These are phyloP conservation scores for Fusarium paranaense DNA, from an alignment of 2,329 filamentous ascomycete genomes.

Conservation along the genomic window DNA sequence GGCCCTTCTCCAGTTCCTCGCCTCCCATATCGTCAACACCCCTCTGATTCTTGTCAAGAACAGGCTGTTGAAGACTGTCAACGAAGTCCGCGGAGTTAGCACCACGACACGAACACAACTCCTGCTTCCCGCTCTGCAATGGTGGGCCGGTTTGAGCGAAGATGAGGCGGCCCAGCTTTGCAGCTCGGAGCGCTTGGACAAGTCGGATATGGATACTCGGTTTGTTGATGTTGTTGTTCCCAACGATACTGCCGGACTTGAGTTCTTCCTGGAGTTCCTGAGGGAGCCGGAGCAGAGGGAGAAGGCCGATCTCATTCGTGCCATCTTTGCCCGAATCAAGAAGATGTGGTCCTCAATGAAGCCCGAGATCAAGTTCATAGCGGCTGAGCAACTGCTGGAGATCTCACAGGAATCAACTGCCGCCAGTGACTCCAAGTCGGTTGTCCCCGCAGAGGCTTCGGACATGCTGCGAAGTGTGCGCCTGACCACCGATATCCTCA, in stretches of 20 bases:
- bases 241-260: slow-evolving; percentile 64
- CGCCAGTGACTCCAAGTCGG: slow-evolving; percentile 47
- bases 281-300: slow-evolving; percentile 54
- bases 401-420: slow-evolving; percentile 62
- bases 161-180: slow-evolving; percentile 61
- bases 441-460: slow-evolving; percentile 70
- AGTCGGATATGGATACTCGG: slow-evolving; percentile 54
- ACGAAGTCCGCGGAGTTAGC: slow-evolving; percentile 78
- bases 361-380: slow-evolving; percentile 67
- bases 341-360: slow-evolving; percentile 81
- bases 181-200: slow-evolving; percentile 56
- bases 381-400: slow-evolving; percentile 73
- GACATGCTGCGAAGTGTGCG: slow-evolving; percentile 79
- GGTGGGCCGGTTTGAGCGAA: slow-evolving; percentile 71
- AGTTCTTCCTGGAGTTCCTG: slow-evolving; percentile 62
- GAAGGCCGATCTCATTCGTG: slow-evolving; percentile 66
- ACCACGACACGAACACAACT: slow-evolving; percentile 76
- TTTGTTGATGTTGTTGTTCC: slow-evolving; percentile 65
- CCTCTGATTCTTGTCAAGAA: slow-evolving; percentile 78
- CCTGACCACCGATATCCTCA: slow-evolving; percentile 79
- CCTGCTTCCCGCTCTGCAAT: slow-evolving; percentile 78
- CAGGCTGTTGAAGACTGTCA: slow-evolving; percentile 77
- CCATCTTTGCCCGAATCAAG: slow-evolving; percentile 76
- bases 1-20: slow-evolving; percentile 77
- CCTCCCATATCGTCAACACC: slow-evolving; percentile 76